Conservation (phyloP, 2,329 filamentous ascomycete species). For the Hirsutella thompsonii region DNA sequence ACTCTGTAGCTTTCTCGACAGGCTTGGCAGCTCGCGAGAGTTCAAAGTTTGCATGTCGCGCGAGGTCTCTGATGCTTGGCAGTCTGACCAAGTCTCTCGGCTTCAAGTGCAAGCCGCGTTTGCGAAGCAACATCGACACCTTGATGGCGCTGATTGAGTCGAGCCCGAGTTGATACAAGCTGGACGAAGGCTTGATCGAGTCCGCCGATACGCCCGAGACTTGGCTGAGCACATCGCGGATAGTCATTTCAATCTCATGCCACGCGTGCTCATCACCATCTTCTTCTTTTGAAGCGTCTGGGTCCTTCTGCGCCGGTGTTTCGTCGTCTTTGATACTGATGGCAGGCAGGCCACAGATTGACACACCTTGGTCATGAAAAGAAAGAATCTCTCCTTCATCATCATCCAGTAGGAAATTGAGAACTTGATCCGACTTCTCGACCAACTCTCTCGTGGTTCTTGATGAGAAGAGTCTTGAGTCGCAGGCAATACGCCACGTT, state of each 20-base stretch:
- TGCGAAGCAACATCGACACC: constrained; percentile 57
- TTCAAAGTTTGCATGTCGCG: constrained; percentile 12
- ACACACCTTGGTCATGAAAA: constrained; percentile 38
- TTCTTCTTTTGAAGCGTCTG: not conserved
- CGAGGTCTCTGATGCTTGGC: constrained; percentile 53
- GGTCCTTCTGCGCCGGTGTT: not conserved
- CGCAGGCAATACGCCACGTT: constrained; percentile 61
- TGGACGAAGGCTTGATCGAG: constrained; percentile 47
- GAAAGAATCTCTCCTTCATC: constrained; percentile 38
- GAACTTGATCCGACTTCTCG: constrained; percentile 41
- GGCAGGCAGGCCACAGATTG: constrained; percentile 50
- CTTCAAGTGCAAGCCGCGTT: constrained; percentile 44
- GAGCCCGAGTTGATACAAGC: constrained; percentile 72
- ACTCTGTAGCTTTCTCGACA: not conserved
- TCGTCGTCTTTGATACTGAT: constrained; percentile 2
- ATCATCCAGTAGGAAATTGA: constrained; percentile 40
- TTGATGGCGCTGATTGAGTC: constrained; percentile 92
- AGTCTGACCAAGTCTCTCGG: constrained; percentile 61
- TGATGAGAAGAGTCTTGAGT: constrained; percentile 42
- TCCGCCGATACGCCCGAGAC: constrained; percentile 47
- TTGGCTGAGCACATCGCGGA: constrained; percentile 35
- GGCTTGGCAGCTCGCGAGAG: not conserved
- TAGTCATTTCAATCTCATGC: constrained; percentile 19
- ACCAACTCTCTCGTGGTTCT: constrained; percentile 45
- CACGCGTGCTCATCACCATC: constrained; percentile 12